Base-by-base conservation (phyloP, 768 basidiomycete species). In the Glaciozyma antarctica region DNA sequence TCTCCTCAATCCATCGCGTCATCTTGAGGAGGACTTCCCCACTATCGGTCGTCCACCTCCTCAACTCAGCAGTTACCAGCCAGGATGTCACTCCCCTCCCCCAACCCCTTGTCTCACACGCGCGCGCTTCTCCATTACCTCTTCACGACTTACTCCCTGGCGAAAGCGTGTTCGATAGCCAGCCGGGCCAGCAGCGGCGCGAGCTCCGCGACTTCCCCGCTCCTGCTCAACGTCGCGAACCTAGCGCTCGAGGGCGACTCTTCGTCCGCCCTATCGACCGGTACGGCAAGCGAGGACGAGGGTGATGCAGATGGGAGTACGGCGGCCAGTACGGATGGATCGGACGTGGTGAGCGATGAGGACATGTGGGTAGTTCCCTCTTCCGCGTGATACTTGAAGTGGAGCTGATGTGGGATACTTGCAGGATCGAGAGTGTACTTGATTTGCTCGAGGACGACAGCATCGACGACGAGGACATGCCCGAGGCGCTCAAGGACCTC, bases 381-480 rank as follows among this genome's bases (percentile, higher is more conserved):
- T 21, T n/a, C n/a, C 55, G 8, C 26, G 24, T 48, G 47, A 8
- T 17, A 16, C 19, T 5, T 48, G 7, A 1, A 28, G 24, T 2
- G 15, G 51, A 17, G 30, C 49, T 45, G 38, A 41, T 45, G 51
- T 15, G 3, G 5, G 8, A 7, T 34, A 3, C 13, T 17, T 6
- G 26, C 64, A 57, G 62, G 51, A 58, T 60, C 26, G 58, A 51
- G 6, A n/a, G 26, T 34, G 60, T 69, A 16, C 43, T 69, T 49
- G 21, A 41, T 1, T 59, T 66, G 62, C 62, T 69, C 10, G 62
- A 51, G 28, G 64, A 66, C 34, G 55, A 57, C 21, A 26, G 17
- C 4, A 57, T 70, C 2, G 69, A 70, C 48, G 69, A 70, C 60
- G 69, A 70, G 12, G 69, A 70, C 53, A 70, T 64, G 69, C 69